Conservation (phyloP, 2,329 filamentous ascomycete species). For the Helminthosporium solani region DNA sequence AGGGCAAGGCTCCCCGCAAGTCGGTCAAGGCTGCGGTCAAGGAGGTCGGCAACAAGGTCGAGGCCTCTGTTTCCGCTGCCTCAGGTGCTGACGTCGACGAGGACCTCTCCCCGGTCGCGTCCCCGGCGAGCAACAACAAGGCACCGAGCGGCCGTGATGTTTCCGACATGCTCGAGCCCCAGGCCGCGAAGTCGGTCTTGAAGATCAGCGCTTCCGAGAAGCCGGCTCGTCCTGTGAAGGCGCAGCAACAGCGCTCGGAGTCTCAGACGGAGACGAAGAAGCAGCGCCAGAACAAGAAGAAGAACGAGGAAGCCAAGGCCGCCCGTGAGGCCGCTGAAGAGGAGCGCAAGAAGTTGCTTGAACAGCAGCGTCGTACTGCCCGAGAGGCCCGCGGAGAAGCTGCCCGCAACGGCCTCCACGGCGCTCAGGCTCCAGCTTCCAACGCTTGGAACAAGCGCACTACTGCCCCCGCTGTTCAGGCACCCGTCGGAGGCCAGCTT, state of each 20-base stretch:
- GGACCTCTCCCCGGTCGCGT: slow-evolving; percentile 70
- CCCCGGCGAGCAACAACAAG: slow-evolving; percentile 51
- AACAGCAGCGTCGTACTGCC: slow-evolving; percentile 80
- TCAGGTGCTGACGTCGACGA: slow-evolving; percentile 79
- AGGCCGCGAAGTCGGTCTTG: slow-evolving; percentile 70
- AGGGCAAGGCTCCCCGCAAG: slow-evolving; percentile 38
- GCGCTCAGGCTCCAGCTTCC: slow-evolving; percentile 48
- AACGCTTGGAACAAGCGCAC: slow-evolving; percentile 55
- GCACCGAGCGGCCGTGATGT: slow-evolving; percentile 68
- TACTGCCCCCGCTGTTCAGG: slow-evolving; percentile 22
- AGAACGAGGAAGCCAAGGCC: slow-evolving; percentile 77
- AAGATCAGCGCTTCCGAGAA: slow-evolving; percentile 70
- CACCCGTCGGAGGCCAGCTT: slow-evolving; percentile 36
- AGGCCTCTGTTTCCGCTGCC: slow-evolving; percentile 29
- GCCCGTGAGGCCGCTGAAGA: slow-evolving; percentile 76
- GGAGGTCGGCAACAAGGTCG: slow-evolving; percentile 35
- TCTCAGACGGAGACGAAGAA: slow-evolving; percentile 78
- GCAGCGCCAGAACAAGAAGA: slow-evolving; percentile 88
- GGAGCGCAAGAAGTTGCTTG: slow-evolving; percentile 71
- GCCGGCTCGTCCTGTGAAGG: slow-evolving; percentile 59
- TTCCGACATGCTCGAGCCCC: slow-evolving; percentile 86
- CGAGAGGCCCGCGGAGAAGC: slow-evolving; percentile 79
- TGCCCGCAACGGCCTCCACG: slow-evolving; percentile 71
- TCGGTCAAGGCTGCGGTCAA: slow-evolving; percentile 38
- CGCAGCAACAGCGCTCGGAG: slow-evolving; percentile 59